Evolutionary conservation across 768 basidiomycete species (phyloP).

Genomic region (Leccinum arenicola): DNA sequence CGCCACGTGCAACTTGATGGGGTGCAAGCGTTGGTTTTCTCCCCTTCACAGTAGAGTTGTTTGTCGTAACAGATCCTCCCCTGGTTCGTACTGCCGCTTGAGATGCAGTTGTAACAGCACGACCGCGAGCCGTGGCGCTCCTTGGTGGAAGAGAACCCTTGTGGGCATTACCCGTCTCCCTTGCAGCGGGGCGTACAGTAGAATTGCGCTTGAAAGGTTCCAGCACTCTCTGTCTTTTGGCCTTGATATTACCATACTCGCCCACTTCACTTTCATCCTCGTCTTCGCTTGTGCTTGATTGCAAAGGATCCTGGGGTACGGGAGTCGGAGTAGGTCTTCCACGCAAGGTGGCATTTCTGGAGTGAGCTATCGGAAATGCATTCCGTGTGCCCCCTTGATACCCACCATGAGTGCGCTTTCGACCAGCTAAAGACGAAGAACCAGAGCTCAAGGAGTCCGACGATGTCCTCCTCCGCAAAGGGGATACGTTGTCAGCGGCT

Average conservation of each 20-base stretch:
- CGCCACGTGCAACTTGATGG: constrained; percentile 12
- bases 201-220: constrained; percentile 25
- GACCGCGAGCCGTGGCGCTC: constrained; percentile 8
- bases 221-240: constrained; percentile 28
- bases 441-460: constrained; percentile 43
- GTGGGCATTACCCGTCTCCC: constrained; percentile 12
- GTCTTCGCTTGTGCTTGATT: constrained; percentile 23
- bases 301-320: constrained; percentile 11
- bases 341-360: constrained; percentile 27
- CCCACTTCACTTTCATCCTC: constrained; percentile 17
- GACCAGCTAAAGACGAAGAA: constrained; percentile 38
- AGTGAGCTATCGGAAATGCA: constrained; percentile 7
- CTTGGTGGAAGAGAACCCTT: constrained; percentile 14
- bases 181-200: constrained; percentile 24
- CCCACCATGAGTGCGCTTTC: constrained; percentile 35
- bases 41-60: constrained; percentile 10
- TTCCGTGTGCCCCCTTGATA: constrained; percentile 5
- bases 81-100: constrained; percentile 11
- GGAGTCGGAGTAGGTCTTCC: constrained; percentile 14
- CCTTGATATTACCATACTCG: constrained; percentile 7
- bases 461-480: constrained; percentile 38
- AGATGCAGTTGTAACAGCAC: constrained; percentile 8
- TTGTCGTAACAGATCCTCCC: constrained; percentile 9
- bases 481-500: constrained; percentile 37
- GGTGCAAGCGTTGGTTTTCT: constrained; percentile 10